These are phyloP conservation scores for Paraphaeosphaeria minitans DNA, from an alignment of 2,329 filamentous ascomycete genomes.

Conservation along the genomic window DNA sequence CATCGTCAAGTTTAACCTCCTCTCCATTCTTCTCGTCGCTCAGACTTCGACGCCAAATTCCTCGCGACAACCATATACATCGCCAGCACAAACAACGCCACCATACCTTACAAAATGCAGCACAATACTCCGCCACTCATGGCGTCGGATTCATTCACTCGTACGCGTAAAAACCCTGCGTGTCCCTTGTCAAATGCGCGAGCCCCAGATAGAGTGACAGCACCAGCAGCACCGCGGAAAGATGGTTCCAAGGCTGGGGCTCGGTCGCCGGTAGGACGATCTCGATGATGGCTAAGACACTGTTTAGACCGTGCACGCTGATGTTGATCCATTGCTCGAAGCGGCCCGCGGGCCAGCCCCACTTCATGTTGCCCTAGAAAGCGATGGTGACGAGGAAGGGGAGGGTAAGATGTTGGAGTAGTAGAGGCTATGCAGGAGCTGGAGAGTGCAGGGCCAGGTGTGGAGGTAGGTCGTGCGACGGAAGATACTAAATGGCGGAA, in stretches of 20 bases:
- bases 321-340: constrained; percentile 4
- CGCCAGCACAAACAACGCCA: background rate
- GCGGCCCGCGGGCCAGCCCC: background rate
- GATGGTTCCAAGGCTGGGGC: background rate
- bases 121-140: background rate
- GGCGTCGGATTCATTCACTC: constrained; percentile 4
- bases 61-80: background rate
- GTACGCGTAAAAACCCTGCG: constrained; percentile 1
- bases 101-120: background rate
- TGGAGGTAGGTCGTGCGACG: too few relatives aligned
- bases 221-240: background rate
- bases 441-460: background rate
- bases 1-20: background rate
- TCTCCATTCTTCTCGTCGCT: background rate
- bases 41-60: background rate
- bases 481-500: background rate
- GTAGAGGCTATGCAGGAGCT: background rate
- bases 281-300: background rate
- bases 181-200: background rate
- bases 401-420: background rate
- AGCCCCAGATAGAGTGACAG: background rate
- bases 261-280: background rate
- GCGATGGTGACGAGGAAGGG: constrained; percentile 3
- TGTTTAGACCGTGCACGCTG: background rate
- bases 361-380: background rate